phyloP scores from a whole-genome alignment of 2,329 filamentous ascomycete species.

The Calonectria hongkongensis region DNA sequence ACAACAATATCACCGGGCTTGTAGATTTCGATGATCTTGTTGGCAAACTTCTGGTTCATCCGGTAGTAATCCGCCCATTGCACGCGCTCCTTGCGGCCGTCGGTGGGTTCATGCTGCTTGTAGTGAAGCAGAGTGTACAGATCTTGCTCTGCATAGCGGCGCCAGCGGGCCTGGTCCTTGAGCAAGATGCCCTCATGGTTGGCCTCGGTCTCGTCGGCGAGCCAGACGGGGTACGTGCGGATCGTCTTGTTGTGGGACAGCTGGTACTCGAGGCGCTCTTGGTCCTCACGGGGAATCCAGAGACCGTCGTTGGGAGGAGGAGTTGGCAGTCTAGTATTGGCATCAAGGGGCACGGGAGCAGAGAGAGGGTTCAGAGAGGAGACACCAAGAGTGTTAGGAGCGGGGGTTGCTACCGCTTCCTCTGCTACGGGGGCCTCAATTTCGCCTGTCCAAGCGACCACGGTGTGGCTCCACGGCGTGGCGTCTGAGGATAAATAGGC shows the following conservation, averaged over 20 bases:
- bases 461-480: conserved; percentile 91
- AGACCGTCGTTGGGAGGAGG: conserved; percentile 80
- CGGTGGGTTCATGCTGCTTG: conserved; percentile 92
- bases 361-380: conserved; percentile 83
- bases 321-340: conserved; percentile 71
- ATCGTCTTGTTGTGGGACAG: conserved; percentile 84
- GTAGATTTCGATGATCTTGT: conserved; percentile 91
- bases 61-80: conserved; percentile 95
- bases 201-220: conserved; percentile 84
- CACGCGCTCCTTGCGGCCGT: conserved; percentile 86
- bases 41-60: conserved; percentile 94
- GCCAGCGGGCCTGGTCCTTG: conserved; percentile 90
- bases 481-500: conserved; percentile 89
- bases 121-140: conserved; percentile 97
- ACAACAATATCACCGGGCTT: conserved; percentile 94
- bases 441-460: conserved; percentile 97
- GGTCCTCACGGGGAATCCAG: conserved; percentile 81
- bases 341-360: conserved; percentile 85
- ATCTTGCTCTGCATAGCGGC: conserved; percentile 92
- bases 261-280: conserved; percentile 83
- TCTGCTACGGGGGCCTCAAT: conserved; percentile 73
- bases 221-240: conserved; percentile 91
- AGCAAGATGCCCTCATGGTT: conserved; percentile 81
- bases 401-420: conserved; percentile 66
- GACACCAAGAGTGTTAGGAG: conserved; percentile 66